Evolutionary conservation across 306 rosid genomes (phyloP), one percentile per base, ranked within the genome.

Genomic region (Cicer yamashitae): DNA sequence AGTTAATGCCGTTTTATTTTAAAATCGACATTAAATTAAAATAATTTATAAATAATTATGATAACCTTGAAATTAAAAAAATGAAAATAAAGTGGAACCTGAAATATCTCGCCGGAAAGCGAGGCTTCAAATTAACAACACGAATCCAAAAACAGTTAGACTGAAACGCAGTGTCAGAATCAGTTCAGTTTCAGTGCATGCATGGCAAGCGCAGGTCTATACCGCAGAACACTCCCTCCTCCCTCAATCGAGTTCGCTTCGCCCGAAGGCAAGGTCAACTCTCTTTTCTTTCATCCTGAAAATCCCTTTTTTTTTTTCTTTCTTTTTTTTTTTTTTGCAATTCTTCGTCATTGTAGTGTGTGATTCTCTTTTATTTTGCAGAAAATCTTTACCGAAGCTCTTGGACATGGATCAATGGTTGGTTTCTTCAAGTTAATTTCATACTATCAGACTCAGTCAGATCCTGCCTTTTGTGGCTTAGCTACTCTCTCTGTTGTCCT

Each of bases 361-460:
- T 30, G 5, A 30, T 30, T 30, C 34, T 30, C 34, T 30, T 30
- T 30, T 30, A 30, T 39, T 74, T 64, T 73, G 53, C 82, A 91
- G 97, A 63, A 63, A 46, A 81, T 91, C 1, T 91, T 94, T 77
- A 46, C 40, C 3, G 96, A 94, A 71, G 96, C 97, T 51, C 83
- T 89, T 20, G 82, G 57, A 48, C 84, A 80, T 59, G 96, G 96
- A 82, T 86, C 93, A 59, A 86, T 90, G 96, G 89, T 88, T 10
- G 93, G 91, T 1, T 94, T 94, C 85, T 91, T 91, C 90, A 94
- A 86, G 84, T 69, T 94, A 38, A 86, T 94, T 59, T 94, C 97
- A 2, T 90, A 86, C 82, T 91, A 91, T 72, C 96, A 94, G 78
- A 91, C 97, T 20, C 98, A 94, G 45, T 94, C 98, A 1, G 98